Conservation (phyloP, 345 rosid genomes). For the Euphorbia lathyris region DNA sequence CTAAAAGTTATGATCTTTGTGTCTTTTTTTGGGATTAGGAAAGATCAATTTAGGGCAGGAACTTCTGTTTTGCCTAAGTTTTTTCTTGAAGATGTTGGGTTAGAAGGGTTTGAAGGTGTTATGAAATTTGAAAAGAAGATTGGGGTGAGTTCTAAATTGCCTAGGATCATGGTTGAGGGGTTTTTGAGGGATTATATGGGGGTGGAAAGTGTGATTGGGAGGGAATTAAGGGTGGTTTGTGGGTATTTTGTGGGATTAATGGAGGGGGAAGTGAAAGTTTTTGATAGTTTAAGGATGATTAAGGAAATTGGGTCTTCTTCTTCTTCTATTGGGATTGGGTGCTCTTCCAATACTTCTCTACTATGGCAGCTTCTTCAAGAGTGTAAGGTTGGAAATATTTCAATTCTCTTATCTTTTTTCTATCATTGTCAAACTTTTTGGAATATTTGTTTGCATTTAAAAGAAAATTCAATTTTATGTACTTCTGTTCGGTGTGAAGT, state of each 20-base stretch:
- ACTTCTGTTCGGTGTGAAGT: too few relatives aligned
- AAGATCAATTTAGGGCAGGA: constrained; percentile 35
- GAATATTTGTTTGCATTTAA: too few relatives aligned
- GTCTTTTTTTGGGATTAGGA: constrained; percentile 45
- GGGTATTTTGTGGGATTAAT: constrained; percentile 67
- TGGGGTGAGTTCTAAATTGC: constrained; percentile 50
- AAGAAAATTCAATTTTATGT: too few relatives aligned
- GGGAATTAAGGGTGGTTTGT: constrained; percentile 49
- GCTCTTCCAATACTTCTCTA: constrained; percentile 38
- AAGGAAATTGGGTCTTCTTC: constrained; percentile 25
- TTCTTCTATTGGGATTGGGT: constrained; percentile 43
- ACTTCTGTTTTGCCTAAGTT: constrained; percentile 54
- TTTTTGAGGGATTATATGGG: constrained; percentile 69
- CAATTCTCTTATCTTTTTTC: background rate
- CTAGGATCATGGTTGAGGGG: constrained; percentile 67
- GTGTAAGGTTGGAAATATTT: constrained; percentile 37
- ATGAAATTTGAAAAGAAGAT: constrained; percentile 38
- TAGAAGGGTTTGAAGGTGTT: constrained; percentile 44
- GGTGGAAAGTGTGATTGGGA: constrained; percentile 54
- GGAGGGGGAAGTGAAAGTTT: constrained; percentile 38
- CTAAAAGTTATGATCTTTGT: constrained; percentile 48
- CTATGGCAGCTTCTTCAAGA: constrained; percentile 36
- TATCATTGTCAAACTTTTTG: background rate
- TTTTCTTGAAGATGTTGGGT: constrained; percentile 55
- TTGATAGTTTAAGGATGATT: constrained; percentile 26